These are phyloP conservation scores for Raffaelea albimanens DNA, from an alignment of 2,329 filamentous ascomycete genomes.

Conservation along the genomic window DNA sequence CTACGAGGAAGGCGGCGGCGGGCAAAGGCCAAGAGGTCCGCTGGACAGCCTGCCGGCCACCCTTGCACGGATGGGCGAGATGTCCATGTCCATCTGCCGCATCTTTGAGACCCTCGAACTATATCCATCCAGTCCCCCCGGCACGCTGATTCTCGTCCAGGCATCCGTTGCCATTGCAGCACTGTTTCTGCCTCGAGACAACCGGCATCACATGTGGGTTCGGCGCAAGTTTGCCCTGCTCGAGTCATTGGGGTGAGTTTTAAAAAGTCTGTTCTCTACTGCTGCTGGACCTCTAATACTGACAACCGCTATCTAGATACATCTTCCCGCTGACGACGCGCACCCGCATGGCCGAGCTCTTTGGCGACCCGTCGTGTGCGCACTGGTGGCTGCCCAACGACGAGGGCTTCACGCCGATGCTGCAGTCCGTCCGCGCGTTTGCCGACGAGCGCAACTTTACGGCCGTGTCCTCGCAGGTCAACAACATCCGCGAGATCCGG, in stretches of 20 bases:
- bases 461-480: conserved; percentile 45
- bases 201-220: conserved; percentile 66
- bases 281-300: neutral
- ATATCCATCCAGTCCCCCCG: conserved; percentile 61
- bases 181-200: conserved; percentile 70
- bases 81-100: conserved; percentile 64
- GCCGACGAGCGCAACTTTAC: conserved; percentile 65
- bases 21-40: neutral
- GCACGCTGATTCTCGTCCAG: conserved; percentile 63
- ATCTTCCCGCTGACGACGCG: conserved; percentile 71
- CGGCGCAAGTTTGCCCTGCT: conserved; percentile 69
- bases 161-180: conserved; percentile 66
- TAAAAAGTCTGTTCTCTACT: neutral
- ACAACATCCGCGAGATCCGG: conserved; percentile 65
- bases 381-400: conserved; percentile 87
- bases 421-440: conserved; percentile 70
- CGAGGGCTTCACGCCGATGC: conserved; percentile 62
- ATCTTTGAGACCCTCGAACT: conserved; percentile 70
- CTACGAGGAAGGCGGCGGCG: too few relatives aligned
- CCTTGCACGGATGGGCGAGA: conserved; percentile 32
- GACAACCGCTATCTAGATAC: conserved; percentile 49
- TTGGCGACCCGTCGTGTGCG: conserved; percentile 59
- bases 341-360: conserved; percentile 64
- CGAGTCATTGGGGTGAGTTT: conserved; percentile 35
- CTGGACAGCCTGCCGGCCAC: conserved; percentile 26